A percentile compares a stretch with the other conserved stretches of the same genome.
phyloP scores from a whole-genome alignment of 2,329 filamentous ascomycete species.

The Peltaster fructicola region DNA sequence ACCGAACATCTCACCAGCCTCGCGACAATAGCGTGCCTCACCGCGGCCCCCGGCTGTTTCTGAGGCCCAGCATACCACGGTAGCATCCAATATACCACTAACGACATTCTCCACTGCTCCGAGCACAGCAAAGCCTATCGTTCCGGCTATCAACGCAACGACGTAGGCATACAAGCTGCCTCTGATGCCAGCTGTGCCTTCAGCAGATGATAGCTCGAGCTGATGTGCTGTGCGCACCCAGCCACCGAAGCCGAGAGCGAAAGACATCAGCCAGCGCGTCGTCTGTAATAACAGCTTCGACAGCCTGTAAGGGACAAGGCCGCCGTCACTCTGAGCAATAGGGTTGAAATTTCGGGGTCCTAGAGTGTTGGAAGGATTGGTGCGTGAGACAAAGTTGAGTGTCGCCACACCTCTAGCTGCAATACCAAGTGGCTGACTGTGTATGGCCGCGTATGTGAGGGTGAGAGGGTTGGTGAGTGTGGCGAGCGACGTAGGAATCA shows the following conservation, averaged over 20 bases:
- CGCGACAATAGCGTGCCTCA: slow-evolving; percentile 66
- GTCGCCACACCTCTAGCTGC: slow-evolving; percentile 66
- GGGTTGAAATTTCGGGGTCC: slow-evolving; percentile 18
- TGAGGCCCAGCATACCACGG: slow-evolving; percentile 86
- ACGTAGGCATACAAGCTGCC: slow-evolving; percentile 91
- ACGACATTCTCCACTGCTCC: slow-evolving; percentile 23
- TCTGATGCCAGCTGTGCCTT: slow-evolving; percentile 28
- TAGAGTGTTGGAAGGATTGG: slow-evolving; percentile 53
- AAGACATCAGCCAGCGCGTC: slow-evolving; percentile 77
- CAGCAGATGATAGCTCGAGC: slow-evolving; percentile 42
- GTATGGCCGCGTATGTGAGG: slow-evolving; percentile 83
- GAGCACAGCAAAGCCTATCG: slow-evolving; percentile 90
- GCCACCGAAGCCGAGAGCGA: slow-evolving; percentile 79
- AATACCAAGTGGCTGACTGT: slow-evolving; percentile 63
- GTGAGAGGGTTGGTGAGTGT: slow-evolving; percentile 81
- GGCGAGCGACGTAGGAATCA: slow-evolving; percentile 71
- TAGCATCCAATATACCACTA: slow-evolving; percentile 26
- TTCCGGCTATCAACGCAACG: slow-evolving; percentile 77
- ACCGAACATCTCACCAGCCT: slow-evolving; percentile 78
- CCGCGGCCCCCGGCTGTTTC: slow-evolving; percentile 49
- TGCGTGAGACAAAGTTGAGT: slow-evolving; percentile 61
- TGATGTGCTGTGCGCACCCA: slow-evolving; percentile 87
- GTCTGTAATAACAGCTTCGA: slow-evolving; percentile 84
- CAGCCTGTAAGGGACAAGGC: slow-evolving; percentile 71
- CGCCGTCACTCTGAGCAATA: slow-evolving; percentile 17